phyloP scores from a whole-genome alignment of 331 rosid species.

The Rosa hybrid region DNA sequence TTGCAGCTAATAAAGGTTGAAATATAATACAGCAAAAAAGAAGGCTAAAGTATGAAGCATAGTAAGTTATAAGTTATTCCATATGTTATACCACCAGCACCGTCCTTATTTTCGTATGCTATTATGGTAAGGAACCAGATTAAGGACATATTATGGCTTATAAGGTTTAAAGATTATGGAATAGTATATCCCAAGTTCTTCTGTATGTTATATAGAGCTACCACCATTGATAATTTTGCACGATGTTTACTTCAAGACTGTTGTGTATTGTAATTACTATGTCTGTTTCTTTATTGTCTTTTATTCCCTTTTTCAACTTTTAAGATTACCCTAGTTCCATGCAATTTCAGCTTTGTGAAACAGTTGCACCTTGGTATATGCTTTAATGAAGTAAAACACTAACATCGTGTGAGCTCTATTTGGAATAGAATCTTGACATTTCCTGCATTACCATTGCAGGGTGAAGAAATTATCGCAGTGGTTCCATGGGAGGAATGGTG shows the following conservation, averaged over 20 bases:
- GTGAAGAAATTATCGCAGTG: constrained; percentile 90
- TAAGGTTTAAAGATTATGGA: neutral
- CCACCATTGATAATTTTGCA: neutral
- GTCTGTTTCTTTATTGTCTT: neutral
- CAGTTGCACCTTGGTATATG: neutral
- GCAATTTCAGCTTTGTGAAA: constrained; percentile 2
- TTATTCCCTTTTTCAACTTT: neutral
- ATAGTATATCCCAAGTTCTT: neutral
- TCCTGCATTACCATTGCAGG: constrained; percentile 46
- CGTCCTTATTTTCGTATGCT: neutral
- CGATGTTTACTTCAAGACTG: neutral
- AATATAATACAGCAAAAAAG: neutral
- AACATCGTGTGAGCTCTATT: neutral
- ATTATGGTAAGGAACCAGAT: neutral
- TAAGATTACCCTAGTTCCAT: neutral
- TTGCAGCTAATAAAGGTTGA: neutral
- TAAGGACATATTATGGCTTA: neutral
- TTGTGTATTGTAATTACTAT: neutral
- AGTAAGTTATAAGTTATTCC: neutral
- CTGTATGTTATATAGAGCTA: neutral
- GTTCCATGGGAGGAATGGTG: constrained; percentile 99
- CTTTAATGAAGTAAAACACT: neutral
- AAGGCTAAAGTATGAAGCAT: neutral
- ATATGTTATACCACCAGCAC: neutral
- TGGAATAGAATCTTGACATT: constrained; percentile 11